phyloP scores from a whole-genome alignment of 2,329 filamentous ascomycete species.

The Metarhizium guizhouense region DNA sequence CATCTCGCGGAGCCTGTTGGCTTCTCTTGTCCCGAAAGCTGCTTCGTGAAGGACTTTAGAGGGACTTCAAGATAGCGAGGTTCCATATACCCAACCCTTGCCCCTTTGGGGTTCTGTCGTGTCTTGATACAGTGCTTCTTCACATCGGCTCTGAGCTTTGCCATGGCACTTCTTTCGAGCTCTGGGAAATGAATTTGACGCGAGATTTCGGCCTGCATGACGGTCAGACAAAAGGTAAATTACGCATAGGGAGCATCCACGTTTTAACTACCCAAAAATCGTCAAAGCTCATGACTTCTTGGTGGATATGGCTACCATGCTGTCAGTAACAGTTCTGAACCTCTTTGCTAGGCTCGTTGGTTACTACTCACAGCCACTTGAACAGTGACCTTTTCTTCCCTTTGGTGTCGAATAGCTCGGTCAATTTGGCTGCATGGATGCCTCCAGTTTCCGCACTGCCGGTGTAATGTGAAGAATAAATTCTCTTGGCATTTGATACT shows the following conservation, averaged over 20 bases:
- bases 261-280: conserved; percentile 21
- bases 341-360: neutral
- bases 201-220: conserved; percentile 24
- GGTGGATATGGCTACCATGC: conserved; percentile 24
- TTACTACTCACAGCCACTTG: conserved; percentile 28
- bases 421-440: conserved; percentile 25
- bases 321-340: conserved; percentile 8
- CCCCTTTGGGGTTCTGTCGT: conserved; percentile 26
- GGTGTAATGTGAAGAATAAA: conserved; percentile 28
- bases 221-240: conserved; percentile 3
- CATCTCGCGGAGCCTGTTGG: conserved; percentile 21
- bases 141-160: conserved; percentile 27
- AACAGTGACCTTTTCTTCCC: conserved; percentile 26
- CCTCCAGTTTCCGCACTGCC: conserved; percentile 28
- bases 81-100: conserved; percentile 32
- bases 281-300: conserved; percentile 32
- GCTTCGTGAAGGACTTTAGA: conserved; percentile 16
- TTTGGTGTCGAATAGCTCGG: conserved; percentile 23
- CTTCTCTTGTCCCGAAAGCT: conserved; percentile 5
- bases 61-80: conserved; percentile 28
- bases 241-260: neutral
- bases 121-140: conserved; percentile 27
- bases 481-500: conserved; percentile 12
- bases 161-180: conserved; percentile 23
- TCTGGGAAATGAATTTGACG: conserved; percentile 23